Evolutionary conservation across 2,329 filamentous ascomycete genomes (phyloP).

Genomic region (Lasiodiplodia gonubiensis): DNA sequence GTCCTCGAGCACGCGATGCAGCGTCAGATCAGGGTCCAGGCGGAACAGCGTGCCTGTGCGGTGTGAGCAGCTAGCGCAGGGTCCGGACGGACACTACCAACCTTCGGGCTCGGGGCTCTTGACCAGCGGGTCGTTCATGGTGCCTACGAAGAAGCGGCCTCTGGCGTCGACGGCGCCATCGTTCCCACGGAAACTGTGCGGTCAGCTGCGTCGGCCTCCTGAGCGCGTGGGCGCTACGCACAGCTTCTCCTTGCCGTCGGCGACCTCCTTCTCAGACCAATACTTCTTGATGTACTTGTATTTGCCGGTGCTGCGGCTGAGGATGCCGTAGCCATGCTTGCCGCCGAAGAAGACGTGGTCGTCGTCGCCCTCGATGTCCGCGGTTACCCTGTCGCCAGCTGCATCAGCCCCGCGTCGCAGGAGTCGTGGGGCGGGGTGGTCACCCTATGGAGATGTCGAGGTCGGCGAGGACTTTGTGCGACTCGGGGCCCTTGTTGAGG

Average conservation of each 20-base stretch:
- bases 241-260: slow-evolving; percentile 53
- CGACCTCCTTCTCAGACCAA: slow-evolving; percentile 58
- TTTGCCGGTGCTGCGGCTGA: slow-evolving; percentile 67
- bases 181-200: slow-evolving; percentile 67
- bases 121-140: slow-evolving; percentile 80
- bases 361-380: slow-evolving; percentile 73
- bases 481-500: slow-evolving; percentile 66
- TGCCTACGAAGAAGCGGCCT: slow-evolving; percentile 83
- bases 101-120: slow-evolving; percentile 54
- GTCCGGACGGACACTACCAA: slow-evolving; percentile 31
- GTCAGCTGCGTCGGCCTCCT: slow-evolving; percentile 1
- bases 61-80: slow-evolving; percentile 12
- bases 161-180: slow-evolving; percentile 81
- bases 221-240: slow-evolving; percentile 36
- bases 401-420: slow-evolving; percentile 12
- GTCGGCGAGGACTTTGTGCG: slow-evolving; percentile 59
- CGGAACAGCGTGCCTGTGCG: slow-evolving; percentile 71
- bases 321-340: slow-evolving; percentile 81
- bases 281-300: slow-evolving; percentile 63
- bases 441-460: slow-evolving; percentile 64
- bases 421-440: slow-evolving; percentile 30
- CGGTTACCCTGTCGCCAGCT: slow-evolving; percentile 58
- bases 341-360: slow-evolving; percentile 76
- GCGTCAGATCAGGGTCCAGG: slow-evolving; percentile 66
- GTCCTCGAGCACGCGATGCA: slow-evolving; percentile 64